phyloP scores from a whole-genome alignment of 306 rosid genomes.

The Hippophae tibetana region DNA sequence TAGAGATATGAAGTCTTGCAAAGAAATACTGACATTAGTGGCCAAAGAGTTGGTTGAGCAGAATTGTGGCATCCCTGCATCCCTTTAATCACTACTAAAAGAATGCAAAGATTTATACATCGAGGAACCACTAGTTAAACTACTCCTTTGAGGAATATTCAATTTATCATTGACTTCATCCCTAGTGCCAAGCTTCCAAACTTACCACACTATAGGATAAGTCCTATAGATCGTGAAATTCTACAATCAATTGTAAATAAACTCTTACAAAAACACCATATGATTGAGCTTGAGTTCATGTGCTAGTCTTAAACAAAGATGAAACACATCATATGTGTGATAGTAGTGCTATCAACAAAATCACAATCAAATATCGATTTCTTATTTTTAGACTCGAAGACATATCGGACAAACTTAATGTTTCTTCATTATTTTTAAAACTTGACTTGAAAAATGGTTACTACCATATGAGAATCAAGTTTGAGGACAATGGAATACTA shows the following conservation, averaged over 20 bases:
- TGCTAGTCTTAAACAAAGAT: background rate
- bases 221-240: background rate
- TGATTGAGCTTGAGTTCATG: background rate
- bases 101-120: background rate
- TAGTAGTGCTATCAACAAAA: background rate
- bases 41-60: no score
- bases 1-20: no score
- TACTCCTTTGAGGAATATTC: background rate
- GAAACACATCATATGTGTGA: background rate
- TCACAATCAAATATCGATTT: background rate
- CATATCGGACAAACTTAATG: background rate
- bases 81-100: no score
- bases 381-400: background rate
- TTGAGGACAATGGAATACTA: background rate
- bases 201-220: background rate
- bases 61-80: background rate
- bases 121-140: background rate
- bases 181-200: background rate
- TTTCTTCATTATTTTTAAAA: background rate
- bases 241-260: background rate
- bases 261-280: background rate
- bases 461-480: background rate
- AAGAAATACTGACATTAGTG: no score
- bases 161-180: background rate
- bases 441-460: background rate